Base-by-base conservation (phyloP, 441 rosid species). In the Eugenia klotzschiana region DNA sequence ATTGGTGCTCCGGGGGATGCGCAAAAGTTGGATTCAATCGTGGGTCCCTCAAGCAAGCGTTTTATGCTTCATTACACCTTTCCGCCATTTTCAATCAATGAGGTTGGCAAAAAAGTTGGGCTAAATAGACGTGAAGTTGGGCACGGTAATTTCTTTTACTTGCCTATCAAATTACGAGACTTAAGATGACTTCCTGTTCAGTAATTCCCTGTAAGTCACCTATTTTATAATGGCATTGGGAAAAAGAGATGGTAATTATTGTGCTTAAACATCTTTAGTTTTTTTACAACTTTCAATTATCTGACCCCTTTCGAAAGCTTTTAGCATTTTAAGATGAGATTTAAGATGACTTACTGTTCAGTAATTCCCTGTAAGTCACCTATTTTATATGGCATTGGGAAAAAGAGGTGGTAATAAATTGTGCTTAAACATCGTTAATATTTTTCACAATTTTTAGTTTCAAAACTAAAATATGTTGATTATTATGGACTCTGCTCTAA, bases 101-200 rank as follows among this genome's bases (percentile, higher is more conserved):
- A 95, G 93, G 95, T 97, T 84, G 97, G 98, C 79, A 97, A 95
- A 93, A 91, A 91, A 85, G 89, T 86, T 85, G 98, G 99, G 90
- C 90, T 97, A 77, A 97, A 97, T 89, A 94, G 98, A 89, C 98
- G 98, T 87, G 98, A 97, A 94, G 98, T 97, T 87, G 98, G 99
- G 83, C 99, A 97, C 89, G 98, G 99, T 97, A 93, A 86, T 64
- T 82, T 60, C 73, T 54, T 80, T 81, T 83, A 25, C 79, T 16
- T 82, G 73, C 77, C 54, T 83, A 23, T 82, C 64, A 14, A 43
- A 54, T 49, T 58, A 7, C 81, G 46, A 69, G 77, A 3, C 40
- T 33, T 37, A 69, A 64, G 77, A 69, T 37, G 77, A 69, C 46
- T 69, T 69, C 25, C 25, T 33, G 25, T 69, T 69, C 77, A 69